phyloP scores from a whole-genome alignment of 202 grass and related monocot genomes.

The Saccharum hybrid region DNA sequence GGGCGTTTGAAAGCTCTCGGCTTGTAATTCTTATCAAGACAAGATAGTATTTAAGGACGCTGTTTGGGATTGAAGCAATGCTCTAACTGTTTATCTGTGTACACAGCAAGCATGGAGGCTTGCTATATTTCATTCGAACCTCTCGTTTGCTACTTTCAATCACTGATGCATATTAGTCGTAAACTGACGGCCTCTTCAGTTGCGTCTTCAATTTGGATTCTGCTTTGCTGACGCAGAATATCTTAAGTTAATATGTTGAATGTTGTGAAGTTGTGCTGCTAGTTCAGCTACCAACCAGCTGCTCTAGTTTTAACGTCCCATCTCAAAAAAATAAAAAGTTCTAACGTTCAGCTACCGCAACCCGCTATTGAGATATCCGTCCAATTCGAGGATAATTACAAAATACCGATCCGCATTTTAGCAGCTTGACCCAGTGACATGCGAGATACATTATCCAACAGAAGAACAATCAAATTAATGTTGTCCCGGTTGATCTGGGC shows the following conservation, averaged over 20 bases:
- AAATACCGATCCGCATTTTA: not conserved
- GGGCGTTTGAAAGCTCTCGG: conserved; percentile 31
- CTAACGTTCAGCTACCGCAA: not conserved
- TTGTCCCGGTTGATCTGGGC: not conserved
- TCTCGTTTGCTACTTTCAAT: not conserved
- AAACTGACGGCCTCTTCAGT: not conserved
- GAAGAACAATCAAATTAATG: not conserved
- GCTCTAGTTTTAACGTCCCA: not conserved
- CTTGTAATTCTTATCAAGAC: conserved; percentile 36
- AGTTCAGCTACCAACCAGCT: not conserved
- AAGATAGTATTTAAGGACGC: conserved; percentile 16
- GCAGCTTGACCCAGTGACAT: not conserved
- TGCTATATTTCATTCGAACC: not conserved
- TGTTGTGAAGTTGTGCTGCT: not conserved
- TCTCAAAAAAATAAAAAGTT: not conserved
- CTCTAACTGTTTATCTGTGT: conserved; percentile 3
- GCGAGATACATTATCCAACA: not conserved
- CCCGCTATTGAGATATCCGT: not conserved
- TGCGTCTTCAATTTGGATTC: not conserved
- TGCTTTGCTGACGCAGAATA: not conserved
- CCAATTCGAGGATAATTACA: not conserved
- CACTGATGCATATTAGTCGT: not conserved
- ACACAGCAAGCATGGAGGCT: not conserved
- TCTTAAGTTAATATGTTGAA: not conserved
- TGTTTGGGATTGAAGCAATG: conserved; percentile 38